These are phyloP conservation scores for Camelina neglecta DNA, from an alignment of 345 rosid genomes.

Conservation along the genomic window DNA sequence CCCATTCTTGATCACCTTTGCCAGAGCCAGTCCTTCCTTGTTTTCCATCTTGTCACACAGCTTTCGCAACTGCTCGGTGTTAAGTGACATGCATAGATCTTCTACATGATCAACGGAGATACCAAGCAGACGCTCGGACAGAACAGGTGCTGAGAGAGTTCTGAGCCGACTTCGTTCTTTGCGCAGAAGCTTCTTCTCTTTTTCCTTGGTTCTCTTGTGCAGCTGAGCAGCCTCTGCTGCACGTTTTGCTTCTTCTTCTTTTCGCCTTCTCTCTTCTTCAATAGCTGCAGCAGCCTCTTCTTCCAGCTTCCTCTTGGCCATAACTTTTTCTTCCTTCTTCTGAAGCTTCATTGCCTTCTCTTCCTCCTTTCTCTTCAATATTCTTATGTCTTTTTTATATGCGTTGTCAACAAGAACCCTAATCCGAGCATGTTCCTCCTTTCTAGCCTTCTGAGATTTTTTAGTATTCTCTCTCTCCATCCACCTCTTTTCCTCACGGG, in stretches of 20 bases:
- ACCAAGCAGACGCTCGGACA: slow-evolving; percentile 60
- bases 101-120: slow-evolving; percentile 71
- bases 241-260: slow-evolving; percentile 76
- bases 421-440: slow-evolving; percentile 85
- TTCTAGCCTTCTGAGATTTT: slow-evolving; percentile 81
- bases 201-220: slow-evolving; percentile 83
- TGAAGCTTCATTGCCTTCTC: slow-evolving; percentile 82
- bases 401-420: slow-evolving; percentile 91
- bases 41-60: slow-evolving; percentile 74
- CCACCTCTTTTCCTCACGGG: slow-evolving; percentile 97
- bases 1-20: slow-evolving; percentile 58
- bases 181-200: slow-evolving; percentile 85
- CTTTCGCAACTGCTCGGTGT: slow-evolving; percentile 61
- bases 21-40: slow-evolving; percentile 59
- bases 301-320: slow-evolving; percentile 82
- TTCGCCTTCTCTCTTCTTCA: slow-evolving; percentile 74
- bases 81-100: slow-evolving; percentile 75
- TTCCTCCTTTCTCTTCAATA: slow-evolving; percentile 76
- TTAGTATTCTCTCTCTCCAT: slow-evolving; percentile 97
- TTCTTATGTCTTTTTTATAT: slow-evolving; percentile 83
- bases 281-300: slow-evolving; percentile 84
- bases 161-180: slow-evolving; percentile 90
- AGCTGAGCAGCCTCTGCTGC: slow-evolving; percentile 82
- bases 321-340: slow-evolving; percentile 74
- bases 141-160: slow-evolving; percentile 62